These are phyloP conservation scores for Saccharomyces hybrid DNA, from an alignment of 1,139 yeast species.

Conservation along the genomic window DNA sequence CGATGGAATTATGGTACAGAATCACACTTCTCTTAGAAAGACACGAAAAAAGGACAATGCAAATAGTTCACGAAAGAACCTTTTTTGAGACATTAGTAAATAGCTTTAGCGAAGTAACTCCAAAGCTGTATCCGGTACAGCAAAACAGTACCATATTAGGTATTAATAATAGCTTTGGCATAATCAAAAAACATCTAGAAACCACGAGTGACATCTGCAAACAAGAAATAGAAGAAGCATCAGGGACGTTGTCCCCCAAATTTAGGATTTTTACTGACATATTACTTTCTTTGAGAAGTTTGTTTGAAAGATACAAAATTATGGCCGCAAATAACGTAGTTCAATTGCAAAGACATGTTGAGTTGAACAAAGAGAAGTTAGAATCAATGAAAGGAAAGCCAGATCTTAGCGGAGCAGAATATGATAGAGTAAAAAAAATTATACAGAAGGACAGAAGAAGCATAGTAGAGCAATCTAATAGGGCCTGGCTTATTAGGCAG, in stretches of 20 bases:
- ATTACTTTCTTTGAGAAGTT: constrained; percentile 54
- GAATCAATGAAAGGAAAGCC: constrained; percentile 50
- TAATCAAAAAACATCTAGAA: constrained; percentile 46
- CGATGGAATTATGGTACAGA: constrained; percentile 45
- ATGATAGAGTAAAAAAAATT: constrained; percentile 45
- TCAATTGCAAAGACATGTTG: constrained; percentile 46
- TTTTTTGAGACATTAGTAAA: constrained; percentile 49
- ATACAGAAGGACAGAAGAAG: constrained; percentile 52
- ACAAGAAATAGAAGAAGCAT: constrained; percentile 48
- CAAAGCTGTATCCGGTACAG: constrained; percentile 46
- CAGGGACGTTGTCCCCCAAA: constrained; percentile 56
- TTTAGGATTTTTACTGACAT: constrained; percentile 70
- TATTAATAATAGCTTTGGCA: constrained; percentile 49
- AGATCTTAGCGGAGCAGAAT: constrained; percentile 59
- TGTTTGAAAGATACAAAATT: constrained; percentile 54
- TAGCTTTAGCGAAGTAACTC: constrained; percentile 40
- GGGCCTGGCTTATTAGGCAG: constrained; percentile 76
- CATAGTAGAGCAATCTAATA: constrained; percentile 60
- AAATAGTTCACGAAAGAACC: constrained; percentile 59
- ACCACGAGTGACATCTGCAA: constrained; percentile 47
- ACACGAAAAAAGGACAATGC: constrained; percentile 66
- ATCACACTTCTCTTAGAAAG: constrained; percentile 64
- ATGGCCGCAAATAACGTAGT: constrained; percentile 53
- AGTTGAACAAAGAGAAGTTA: constrained; percentile 45
- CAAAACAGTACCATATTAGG: constrained; percentile 40